phyloP scores from a whole-genome alignment of 2,329 filamentous ascomycete genomes.

The Magnaporthiopsis incrustans region DNA sequence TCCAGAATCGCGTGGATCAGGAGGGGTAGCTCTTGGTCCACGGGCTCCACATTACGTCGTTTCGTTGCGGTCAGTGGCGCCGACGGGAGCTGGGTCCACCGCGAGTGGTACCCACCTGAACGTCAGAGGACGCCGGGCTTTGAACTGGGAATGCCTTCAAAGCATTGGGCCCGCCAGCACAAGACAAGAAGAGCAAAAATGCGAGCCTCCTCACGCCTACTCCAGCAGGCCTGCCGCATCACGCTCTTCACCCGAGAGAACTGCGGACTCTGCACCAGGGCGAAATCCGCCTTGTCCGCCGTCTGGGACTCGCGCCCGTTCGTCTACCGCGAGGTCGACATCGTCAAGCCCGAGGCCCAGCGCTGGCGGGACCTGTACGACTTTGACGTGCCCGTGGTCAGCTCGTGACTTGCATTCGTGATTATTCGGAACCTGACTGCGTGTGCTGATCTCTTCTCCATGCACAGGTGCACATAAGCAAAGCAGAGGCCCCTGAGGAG shows the following conservation, averaged over 20 bases:
- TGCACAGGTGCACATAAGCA: constrained; percentile 54
- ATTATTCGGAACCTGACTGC: background rate
- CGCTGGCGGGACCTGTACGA: constrained; percentile 69
- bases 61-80: too few relatives aligned
- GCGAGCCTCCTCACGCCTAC: background rate
- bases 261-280: constrained; percentile 63
- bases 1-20: constrained; percentile 11
- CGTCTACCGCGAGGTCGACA: constrained; percentile 60
- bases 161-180: too few relatives aligned
- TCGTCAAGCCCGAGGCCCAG: constrained; percentile 54
- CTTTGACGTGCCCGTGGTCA: constrained; percentile 73
- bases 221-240: constrained; percentile 49
- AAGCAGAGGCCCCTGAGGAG: constrained; percentile 40
- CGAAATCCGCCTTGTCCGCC: constrained; percentile 58
- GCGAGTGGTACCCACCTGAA: too few relatives aligned
- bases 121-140: too few relatives aligned
- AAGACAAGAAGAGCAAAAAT: background rate
- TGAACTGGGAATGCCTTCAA: too few relatives aligned
- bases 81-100: too few relatives aligned
- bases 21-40: background rate
- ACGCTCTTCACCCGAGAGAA: constrained; percentile 68
- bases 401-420: constrained; percentile 12
- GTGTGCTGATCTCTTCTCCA: background rate
- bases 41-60: background rate
- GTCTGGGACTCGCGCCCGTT: constrained; percentile 63